These are phyloP conservation scores for Penicillium paradoxum DNA, from an alignment of 495 filamentous ascomycete genomes.

Conservation along the genomic window DNA sequence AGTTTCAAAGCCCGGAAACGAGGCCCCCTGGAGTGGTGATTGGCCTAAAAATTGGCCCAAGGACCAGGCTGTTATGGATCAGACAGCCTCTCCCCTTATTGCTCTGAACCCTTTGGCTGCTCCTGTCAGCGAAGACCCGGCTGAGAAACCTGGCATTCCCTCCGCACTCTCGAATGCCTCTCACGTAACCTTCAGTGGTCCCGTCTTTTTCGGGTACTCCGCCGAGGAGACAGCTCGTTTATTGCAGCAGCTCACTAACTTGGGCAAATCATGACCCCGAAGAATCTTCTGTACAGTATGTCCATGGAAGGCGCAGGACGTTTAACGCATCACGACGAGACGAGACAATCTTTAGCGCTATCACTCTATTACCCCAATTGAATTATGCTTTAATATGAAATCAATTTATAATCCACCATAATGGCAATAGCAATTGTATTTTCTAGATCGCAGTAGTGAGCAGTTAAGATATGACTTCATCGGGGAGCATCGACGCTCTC, in stretches of 20 bases:
- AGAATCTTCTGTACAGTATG: slow-evolving; percentile 5
- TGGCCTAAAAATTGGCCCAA: background rate
- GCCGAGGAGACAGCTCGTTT: slow-evolving; percentile 70
- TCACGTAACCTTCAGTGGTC: slow-evolving; percentile 76
- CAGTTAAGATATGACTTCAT: slow-evolving; percentile 3
- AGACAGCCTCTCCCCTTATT: background rate
- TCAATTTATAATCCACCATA: background rate
- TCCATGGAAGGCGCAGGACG: slow-evolving; percentile 10
- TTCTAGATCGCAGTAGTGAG: background rate
- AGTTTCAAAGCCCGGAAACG: slow-evolving; percentile 4
- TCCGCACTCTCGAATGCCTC: slow-evolving; percentile 28
- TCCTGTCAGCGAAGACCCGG: slow-evolving; percentile 12
- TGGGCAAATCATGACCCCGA: slow-evolving; percentile 10
- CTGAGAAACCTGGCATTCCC: slow-evolving; percentile 2
- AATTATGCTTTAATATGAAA: background rate
- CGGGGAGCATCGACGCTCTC: slow-evolving; percentile 13
- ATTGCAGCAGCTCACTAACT: slow-evolving; percentile 50
- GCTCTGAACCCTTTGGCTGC: background rate
- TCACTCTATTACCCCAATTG: slow-evolving; percentile 1
- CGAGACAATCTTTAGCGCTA: slow-evolving; percentile 5
- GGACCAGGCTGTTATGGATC: background rate
- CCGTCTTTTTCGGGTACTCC: slow-evolving; percentile 84
- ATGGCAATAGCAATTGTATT: background rate
- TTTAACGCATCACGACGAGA: slow-evolving; percentile 16
- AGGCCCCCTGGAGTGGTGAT: background rate